Evolutionary conservation across 2,329 filamentous ascomycete species (phyloP).

Genomic region (Diaporthe vexans): DNA sequence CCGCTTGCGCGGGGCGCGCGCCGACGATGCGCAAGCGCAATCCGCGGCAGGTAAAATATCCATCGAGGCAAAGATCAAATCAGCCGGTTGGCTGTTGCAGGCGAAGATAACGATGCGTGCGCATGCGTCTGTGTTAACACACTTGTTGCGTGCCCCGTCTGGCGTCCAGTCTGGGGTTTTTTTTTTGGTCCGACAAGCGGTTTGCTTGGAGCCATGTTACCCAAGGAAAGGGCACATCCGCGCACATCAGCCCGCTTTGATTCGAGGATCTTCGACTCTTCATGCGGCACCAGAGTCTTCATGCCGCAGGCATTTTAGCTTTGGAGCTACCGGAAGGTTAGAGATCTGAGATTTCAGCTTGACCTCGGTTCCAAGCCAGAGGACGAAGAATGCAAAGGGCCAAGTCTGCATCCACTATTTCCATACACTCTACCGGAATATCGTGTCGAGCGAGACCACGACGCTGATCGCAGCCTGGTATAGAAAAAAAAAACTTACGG

Average conservation of each 20-base stretch:
- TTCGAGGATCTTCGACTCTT: slow-evolving; percentile 28
- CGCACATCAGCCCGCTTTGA: slow-evolving; percentile 28
- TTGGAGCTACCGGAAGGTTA: slow-evolving; percentile 28
- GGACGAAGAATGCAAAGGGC: background rate
- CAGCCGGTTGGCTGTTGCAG: slow-evolving; percentile 7
- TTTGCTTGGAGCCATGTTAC: slow-evolving; percentile 17
- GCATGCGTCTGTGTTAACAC: slow-evolving; percentile 8
- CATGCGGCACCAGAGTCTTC: slow-evolving; percentile 17
- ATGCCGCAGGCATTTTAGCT: slow-evolving; percentile 27
- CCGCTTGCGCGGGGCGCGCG: slow-evolving; percentile 9
- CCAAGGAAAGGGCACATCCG: slow-evolving; percentile 25
- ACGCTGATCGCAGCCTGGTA: slow-evolving; percentile 2
- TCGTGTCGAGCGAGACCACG: background rate
- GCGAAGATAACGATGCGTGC: slow-evolving; percentile 18
- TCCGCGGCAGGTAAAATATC: slow-evolving; percentile 25
- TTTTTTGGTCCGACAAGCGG: slow-evolving; percentile 28
- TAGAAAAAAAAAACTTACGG: background rate
- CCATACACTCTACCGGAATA: background rate
- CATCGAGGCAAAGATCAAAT: background rate
- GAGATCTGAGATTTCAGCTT: slow-evolving; percentile 23
- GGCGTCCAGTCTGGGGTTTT: background rate
- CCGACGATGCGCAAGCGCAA: slow-evolving; percentile 25
- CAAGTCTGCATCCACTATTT: slow-evolving; percentile 23
- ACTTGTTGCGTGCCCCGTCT: slow-evolving; percentile 12
- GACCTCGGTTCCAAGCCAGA: slow-evolving; percentile 9